Percentiles rank a stretch among this genome's conserved stretches.
These are phyloP conservation scores for Chenopodium album DNA, from an alignment of 148 eudicot species.

Conservation along the genomic window DNA sequence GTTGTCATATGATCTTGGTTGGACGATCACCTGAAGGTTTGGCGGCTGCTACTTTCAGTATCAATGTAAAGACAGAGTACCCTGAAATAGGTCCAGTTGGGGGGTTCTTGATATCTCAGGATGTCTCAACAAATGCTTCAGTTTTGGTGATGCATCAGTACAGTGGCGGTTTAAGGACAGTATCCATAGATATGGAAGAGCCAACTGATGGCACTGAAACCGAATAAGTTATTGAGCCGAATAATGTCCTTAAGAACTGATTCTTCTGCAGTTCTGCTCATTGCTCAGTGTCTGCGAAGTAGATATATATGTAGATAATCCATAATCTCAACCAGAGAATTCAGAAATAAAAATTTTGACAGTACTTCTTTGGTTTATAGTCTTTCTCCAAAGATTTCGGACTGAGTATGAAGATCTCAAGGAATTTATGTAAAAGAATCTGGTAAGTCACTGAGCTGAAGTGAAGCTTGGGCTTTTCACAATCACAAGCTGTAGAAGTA, in stretches of 20 bases:
- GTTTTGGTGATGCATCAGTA: slow-evolving; percentile 71
- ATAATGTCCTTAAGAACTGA: neutral
- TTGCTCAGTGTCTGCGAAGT: slow-evolving; percentile 3
- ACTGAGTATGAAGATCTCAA: neutral
- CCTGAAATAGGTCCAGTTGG: slow-evolving; percentile 71
- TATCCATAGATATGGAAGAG: slow-evolving; percentile 29
- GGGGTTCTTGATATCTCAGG: slow-evolving; percentile 44
- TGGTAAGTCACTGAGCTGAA: slow-evolving; percentile 4
- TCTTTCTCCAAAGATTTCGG: neutral
- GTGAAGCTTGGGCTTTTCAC: slow-evolving; percentile 2
- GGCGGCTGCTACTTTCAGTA: slow-evolving; percentile 29
- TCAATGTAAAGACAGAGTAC: slow-evolving; percentile 38
- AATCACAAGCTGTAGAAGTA: neutral
- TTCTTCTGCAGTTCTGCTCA: neutral
- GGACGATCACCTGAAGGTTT: slow-evolving; percentile 64
- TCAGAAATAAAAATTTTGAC: neutral
- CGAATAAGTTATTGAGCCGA: slow-evolving; percentile 22
- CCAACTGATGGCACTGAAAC: slow-evolving; percentile 37
- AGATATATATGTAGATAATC: neutral
- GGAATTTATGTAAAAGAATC: slow-evolving; percentile 3
- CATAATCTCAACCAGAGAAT: neutral
- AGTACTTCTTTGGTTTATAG: neutral
- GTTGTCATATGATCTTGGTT: slow-evolving; percentile 56
- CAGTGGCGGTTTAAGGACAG: slow-evolving; percentile 26
- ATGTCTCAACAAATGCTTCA: slow-evolving; percentile 50